Conservation (phyloP, 2,329 filamentous ascomycete species). For the Xylaria hypoxylon region DNA sequence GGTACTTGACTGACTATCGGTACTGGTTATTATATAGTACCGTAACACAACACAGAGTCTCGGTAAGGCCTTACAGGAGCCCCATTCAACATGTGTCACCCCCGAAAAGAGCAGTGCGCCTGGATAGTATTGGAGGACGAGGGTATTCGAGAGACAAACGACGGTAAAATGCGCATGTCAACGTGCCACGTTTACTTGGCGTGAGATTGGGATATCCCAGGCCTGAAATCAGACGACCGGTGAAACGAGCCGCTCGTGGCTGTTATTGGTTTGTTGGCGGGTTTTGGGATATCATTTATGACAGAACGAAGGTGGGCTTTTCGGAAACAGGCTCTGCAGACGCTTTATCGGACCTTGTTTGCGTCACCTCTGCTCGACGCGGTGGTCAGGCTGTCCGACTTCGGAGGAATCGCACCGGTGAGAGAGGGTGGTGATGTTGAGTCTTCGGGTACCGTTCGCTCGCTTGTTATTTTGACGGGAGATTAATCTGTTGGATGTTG, state of each 20-base stretch:
- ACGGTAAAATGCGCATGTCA: no score
- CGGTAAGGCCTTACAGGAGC: neutral
- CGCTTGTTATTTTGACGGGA: no score
- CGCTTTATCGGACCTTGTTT: neutral
- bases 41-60: no score
- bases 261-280: neutral
- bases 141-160: no score
- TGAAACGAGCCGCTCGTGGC: neutral
- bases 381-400: neutral
- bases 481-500: no score
- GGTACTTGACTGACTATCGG: no score
- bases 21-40: no score
- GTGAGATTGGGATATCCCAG: no score
- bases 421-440: neutral
- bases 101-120: neutral
- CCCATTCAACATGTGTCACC: neutral
- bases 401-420: neutral
- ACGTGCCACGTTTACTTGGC: neutral
- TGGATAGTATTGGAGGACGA: neutral
- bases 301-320: neutral
- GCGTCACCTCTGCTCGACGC: neutral
- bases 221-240: neutral
- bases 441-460: neutral
- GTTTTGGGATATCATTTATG: conserved; percentile 14
- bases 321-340: neutral